These are phyloP conservation scores for Candida maltosa DNA, from an alignment of 805 yeast genomes.

Conservation along the genomic window DNA sequence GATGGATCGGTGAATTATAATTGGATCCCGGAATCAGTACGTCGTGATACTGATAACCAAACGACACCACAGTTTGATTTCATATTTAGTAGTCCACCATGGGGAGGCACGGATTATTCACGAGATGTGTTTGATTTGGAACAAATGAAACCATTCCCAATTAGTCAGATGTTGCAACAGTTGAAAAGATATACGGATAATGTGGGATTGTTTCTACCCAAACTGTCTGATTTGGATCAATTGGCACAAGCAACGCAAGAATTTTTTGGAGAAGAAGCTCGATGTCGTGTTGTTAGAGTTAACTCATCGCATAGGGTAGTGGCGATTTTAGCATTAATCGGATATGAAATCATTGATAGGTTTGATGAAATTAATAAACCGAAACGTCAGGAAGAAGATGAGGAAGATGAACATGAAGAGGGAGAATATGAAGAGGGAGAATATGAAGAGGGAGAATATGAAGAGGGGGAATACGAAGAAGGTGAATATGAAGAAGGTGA, in stretches of 20 bases:
- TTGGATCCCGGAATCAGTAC: constrained; percentile 32
- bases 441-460: too few species aligned
- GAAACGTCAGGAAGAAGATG: too few species aligned
- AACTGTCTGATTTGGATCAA: constrained; percentile 54
- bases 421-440: too few species aligned
- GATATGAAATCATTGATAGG: constrained; percentile 20
- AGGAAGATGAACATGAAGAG: constrained; percentile 6
- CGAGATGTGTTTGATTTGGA: constrained; percentile 43
- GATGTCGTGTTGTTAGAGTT: constrained; percentile 45
- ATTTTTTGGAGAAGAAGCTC: constrained; percentile 34
- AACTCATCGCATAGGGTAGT: constrained; percentile 41
- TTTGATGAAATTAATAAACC: constrained; percentile 5
- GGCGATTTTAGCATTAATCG: constrained; percentile 63
- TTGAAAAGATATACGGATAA: constrained; percentile 40
- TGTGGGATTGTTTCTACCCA: constrained; percentile 62
- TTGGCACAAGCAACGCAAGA: constrained; percentile 44
- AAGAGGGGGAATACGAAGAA: too few species aligned
- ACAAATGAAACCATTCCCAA: constrained; percentile 43
- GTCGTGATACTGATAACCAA: constrained; percentile 7
- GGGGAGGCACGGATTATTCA: constrained; percentile 77
- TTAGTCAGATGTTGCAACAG: constrained; percentile 43
- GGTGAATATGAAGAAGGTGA: too few species aligned
- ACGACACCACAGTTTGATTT: constrained; percentile 41
- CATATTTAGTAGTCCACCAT: constrained; percentile 78
- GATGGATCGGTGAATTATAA: constrained; percentile 12